A percentile compares a stretch with the other conserved stretches of the same genome.
phyloP scores from a whole-genome alignment of 2,329 filamentous ascomycete species.

The Diaporthe caulivora region DNA sequence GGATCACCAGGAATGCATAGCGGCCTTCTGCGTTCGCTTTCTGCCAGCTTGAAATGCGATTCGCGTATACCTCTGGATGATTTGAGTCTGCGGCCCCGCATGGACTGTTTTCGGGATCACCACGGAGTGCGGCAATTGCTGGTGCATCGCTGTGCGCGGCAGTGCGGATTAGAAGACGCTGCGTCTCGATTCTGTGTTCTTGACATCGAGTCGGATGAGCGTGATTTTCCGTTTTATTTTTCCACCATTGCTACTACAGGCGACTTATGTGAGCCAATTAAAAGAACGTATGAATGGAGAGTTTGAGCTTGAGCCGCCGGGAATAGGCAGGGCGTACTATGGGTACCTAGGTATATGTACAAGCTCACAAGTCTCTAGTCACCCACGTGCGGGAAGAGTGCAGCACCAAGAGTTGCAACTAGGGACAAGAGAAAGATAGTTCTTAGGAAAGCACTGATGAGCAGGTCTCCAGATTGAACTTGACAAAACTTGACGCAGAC shows the following conservation, averaged over 20 bases:
- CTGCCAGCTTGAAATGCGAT: not conserved
- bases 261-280: not conserved
- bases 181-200: not conserved
- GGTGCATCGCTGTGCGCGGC: not conserved
- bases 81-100: not conserved
- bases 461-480: not conserved
- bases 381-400: not conserved
- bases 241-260: not conserved
- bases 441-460: not conserved
- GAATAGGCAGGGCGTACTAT: not conserved
- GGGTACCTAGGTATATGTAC: not conserved
- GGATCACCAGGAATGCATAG: conserved; percentile 4
- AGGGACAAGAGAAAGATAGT: not conserved
- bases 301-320: not conserved
- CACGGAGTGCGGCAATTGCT: not conserved
- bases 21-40: not conserved
- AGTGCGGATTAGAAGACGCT: conserved; percentile 6
- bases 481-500: not conserved
- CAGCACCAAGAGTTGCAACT: not conserved
- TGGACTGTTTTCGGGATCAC: not conserved
- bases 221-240: not conserved
- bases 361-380: not conserved
- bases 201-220: not conserved
- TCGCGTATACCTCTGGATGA: not conserved
- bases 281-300: not conserved